Conservation (phyloP, 306 rosid species). For the Elaeagnus macrophylla region DNA sequence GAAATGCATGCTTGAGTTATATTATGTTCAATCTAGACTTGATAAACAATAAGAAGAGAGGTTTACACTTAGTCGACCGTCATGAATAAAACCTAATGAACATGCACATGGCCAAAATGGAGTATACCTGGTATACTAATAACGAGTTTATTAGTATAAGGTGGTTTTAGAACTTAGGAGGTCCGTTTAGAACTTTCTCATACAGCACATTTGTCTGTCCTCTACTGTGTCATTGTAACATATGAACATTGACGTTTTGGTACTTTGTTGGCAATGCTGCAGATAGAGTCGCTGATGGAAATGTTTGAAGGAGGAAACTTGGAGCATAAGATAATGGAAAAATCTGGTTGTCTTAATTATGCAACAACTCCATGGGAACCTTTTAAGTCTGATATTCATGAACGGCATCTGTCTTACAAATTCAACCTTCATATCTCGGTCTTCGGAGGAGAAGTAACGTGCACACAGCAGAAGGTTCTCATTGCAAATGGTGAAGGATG, state of each 20-base stretch:
- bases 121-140: no score
- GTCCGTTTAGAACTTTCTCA: no score
- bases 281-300: constrained; percentile 53
- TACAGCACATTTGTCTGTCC: no score
- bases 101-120: no score
- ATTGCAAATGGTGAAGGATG: constrained; percentile 38
- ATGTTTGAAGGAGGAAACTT: constrained; percentile 60
- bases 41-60: no score
- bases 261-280: constrained; percentile 6
- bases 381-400: constrained; percentile 29
- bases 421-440: constrained; percentile 41
- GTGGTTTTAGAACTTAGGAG: no score
- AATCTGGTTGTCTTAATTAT: constrained; percentile 56
- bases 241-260: not conserved
- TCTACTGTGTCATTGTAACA: not conserved
- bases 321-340: constrained; percentile 57
- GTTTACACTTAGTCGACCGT: no score
- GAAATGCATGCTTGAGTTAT: no score
- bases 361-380: constrained; percentile 52
- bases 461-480: constrained; percentile 51
- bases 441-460: constrained; percentile 56
- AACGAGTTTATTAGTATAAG: no score
- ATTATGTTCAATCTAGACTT: no score
- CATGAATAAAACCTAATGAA: no score
- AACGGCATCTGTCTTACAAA: constrained; percentile 51